phyloP scores from a whole-genome alignment of 176 grass and related monocot genomes.

The Tillandsia leiboldiana region DNA sequence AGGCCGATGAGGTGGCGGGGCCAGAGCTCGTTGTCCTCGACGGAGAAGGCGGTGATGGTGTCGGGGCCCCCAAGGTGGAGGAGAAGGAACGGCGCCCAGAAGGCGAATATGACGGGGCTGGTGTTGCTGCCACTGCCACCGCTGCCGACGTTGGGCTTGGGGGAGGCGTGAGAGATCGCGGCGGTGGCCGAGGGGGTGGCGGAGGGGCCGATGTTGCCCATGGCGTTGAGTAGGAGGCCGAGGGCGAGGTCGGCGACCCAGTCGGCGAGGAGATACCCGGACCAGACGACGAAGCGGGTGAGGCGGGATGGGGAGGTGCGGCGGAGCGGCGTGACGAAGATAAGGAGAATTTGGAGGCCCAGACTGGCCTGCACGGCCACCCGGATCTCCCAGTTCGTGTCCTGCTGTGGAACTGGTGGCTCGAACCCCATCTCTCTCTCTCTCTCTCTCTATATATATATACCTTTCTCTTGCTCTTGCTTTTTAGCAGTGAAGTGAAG shows the following conservation, averaged over 20 bases:
- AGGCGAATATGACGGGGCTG: constrained; percentile 4
- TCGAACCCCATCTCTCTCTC: too few relatives aligned
- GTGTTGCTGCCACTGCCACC: too few relatives aligned
- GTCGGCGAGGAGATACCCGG: constrained; percentile 11
- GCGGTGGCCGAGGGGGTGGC: too few relatives aligned
- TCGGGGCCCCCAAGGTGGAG: constrained; percentile 31
- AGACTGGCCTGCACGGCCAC: constrained; percentile 22
- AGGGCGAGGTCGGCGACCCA: constrained; percentile 17
- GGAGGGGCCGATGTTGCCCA: too few relatives aligned
- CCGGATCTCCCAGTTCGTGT: constrained; percentile 1
- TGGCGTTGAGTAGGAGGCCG: constrained; percentile 16
- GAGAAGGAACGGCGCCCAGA: constrained; percentile 35
- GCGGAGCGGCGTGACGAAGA: constrained; percentile 5
- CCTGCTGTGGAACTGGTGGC: too few relatives aligned
- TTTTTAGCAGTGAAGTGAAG: too few relatives aligned
- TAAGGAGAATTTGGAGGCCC: constrained; percentile 19
- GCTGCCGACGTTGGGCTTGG: too few relatives aligned
- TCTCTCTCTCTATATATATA: too few relatives aligned
- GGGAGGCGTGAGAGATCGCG: too few relatives aligned
- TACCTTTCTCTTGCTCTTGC: too few relatives aligned
- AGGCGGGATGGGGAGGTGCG: not conserved
- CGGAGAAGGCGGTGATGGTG: constrained; percentile 26
- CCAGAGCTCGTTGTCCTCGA: constrained; percentile 41
- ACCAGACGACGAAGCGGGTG: constrained; percentile 19
- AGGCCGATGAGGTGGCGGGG: constrained; percentile 19